phyloP scores from a whole-genome alignment of 2,329 filamentous ascomycete genomes.

The Penicillium sp. region DNA sequence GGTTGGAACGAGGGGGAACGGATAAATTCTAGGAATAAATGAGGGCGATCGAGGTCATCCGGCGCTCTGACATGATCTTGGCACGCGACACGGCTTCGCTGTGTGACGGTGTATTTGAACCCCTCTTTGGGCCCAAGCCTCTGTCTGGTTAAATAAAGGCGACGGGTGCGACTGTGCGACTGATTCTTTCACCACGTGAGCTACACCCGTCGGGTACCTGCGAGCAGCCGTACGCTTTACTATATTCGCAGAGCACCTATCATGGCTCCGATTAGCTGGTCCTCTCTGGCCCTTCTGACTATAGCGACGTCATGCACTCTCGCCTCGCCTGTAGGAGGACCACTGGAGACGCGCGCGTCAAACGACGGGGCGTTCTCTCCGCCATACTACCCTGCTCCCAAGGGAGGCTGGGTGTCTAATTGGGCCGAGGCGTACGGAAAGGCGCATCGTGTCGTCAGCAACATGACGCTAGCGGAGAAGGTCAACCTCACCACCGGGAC shows the following conservation, averaged over 20 bases:
- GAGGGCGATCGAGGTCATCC: neutral
- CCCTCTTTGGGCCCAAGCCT: neutral
- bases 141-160: neutral
- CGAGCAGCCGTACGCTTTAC: neutral
- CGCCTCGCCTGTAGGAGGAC: conserved; percentile 6
- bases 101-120: conserved; percentile 1
- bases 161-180: neutral
- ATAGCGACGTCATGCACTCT: conserved; percentile 13
- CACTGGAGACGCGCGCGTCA: conserved; percentile 25
- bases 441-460: conserved; percentile 69
- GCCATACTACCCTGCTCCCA: conserved; percentile 75
- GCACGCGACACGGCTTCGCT: conserved; percentile 1
- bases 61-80: neutral
- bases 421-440: conserved; percentile 75
- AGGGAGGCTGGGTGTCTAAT: conserved; percentile 70
- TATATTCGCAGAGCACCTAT: neutral
- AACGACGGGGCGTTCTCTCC: conserved; percentile 39
- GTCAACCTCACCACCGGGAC: conserved; percentile 76
- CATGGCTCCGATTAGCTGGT: conserved; percentile 16
- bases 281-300: conserved; percentile 9
- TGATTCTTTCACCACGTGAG: neutral
- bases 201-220: neutral
- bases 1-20: neutral
- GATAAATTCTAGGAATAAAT: conserved; percentile 8
- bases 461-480: conserved; percentile 82